Evolutionary conservation across 441 rosid genomes (phyloP), one percentile per base, ranked within the genome.

Genomic region (Rhodomyrtus psidioides): DNA sequence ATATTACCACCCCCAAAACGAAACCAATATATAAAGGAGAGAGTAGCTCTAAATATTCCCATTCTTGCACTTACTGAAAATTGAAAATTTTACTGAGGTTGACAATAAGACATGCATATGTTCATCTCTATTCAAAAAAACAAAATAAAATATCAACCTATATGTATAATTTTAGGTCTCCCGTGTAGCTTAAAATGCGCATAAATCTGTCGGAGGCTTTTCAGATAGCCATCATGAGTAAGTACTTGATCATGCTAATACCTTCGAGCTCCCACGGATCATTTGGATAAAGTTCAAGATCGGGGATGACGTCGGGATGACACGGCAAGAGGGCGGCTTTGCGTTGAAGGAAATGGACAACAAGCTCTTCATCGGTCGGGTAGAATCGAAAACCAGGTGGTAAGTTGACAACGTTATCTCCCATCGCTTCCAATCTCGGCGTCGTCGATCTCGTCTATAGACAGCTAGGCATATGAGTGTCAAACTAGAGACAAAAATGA

Each of bases 231-330:
- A 83, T 58, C 53, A 12, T 30, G 39, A n/a, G 44, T 26, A 21
- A 83, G 30, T 42, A 46, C 55, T 58, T 14, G n/a, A 14, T n/a
- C 46, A 44, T 83, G 49, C 30, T 30, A 62, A 55, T 89, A 95
- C 99, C 99, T 74, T 95, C 89, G 27, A 97, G 97, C 81, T 97
- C 95, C 98, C 98, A 95, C 28, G 98, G 98, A 90, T 97, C 96
- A 57, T 91, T 93, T 19, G 94, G 95, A 86, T 91, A 93, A 59
- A 97, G 94, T 65, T 94, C 93, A 39, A 97, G 98, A 90, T 97
- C 98, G 4, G 99, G 99, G 88, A 97, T 97, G 87, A 97, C 95
- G 53, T 97, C 95, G 10, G 98, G 98, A 81, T 94, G 95, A 88
- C 94, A 93, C n/a, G 98, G 97, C 85, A 95, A 86, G 88, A 94